Evolutionary conservation across 139 green algal species (phyloP).

Genomic region (Marvania coccoides): DNA sequence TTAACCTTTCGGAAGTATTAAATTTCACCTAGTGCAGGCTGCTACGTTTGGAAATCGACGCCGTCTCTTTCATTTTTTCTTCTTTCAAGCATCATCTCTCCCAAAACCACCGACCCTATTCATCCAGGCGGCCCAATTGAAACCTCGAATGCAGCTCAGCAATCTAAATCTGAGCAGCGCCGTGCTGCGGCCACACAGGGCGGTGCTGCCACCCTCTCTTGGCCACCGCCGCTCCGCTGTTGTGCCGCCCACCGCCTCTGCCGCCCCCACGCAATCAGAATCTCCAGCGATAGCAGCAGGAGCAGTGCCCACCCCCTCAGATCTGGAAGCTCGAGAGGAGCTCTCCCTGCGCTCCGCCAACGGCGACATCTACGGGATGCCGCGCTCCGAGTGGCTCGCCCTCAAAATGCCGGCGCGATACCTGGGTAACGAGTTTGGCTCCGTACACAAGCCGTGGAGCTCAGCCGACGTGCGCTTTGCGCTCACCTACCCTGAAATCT

Average conservation of each 20-base stretch:
- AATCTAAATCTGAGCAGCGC: neutral
- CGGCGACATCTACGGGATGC: slow-evolving; percentile 45
- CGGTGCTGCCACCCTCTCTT: too few relatives aligned
- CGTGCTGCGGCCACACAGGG: neutral
- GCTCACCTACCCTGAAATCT: slow-evolving; percentile 67
- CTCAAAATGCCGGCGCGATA: slow-evolving; percentile 50
- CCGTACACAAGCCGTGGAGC: slow-evolving; percentile 64
- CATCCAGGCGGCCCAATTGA: too few relatives aligned
- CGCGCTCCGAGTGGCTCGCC: slow-evolving; percentile 31
- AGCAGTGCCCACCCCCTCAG: neutral
- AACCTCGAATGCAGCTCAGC: too few relatives aligned
- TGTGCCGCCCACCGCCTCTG: neutral
- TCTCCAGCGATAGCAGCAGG: too few relatives aligned
- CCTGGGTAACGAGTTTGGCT: slow-evolving; percentile 72
- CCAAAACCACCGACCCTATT: too few relatives aligned
- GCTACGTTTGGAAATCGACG: too few relatives aligned
- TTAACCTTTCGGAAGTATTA: too few relatives aligned
- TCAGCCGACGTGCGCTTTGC: slow-evolving; percentile 49
- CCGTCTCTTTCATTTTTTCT: too few relatives aligned
- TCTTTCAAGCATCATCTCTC: too few relatives aligned
- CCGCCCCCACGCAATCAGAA: too few relatives aligned
- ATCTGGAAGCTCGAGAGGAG: slow-evolving; percentile 14
- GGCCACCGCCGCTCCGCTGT: neutral
- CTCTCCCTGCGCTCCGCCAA: neutral
- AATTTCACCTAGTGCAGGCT: too few relatives aligned